A percentile compares a stretch with the other conserved stretches of the same genome.
These are phyloP conservation scores for Aspergillus incahuasiensis DNA, from an alignment of 495 filamentous ascomycete species.

Conservation along the genomic window DNA sequence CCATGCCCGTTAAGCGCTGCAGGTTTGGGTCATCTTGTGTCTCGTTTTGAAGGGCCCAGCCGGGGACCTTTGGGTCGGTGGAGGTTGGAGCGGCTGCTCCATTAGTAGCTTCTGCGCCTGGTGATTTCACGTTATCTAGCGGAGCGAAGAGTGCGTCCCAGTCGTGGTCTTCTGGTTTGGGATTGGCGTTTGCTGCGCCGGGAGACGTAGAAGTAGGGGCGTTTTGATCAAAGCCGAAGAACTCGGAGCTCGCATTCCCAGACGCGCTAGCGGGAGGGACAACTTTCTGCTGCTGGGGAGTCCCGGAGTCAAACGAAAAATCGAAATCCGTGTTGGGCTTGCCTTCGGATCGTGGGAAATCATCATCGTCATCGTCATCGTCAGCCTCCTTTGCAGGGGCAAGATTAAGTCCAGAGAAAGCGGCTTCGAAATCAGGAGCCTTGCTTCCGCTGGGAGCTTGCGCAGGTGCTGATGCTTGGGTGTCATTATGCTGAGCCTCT, in stretches of 20 bases:
- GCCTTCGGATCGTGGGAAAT: slow-evolving; percentile 29
- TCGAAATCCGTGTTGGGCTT: slow-evolving; percentile 64
- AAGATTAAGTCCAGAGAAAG: slow-evolving; percentile 74
- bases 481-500: slow-evolving; percentile 25
- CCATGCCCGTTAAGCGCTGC: slow-evolving; percentile 87
- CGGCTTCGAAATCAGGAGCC: slow-evolving; percentile 74
- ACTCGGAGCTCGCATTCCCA: slow-evolving; percentile 29
- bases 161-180: slow-evolving; percentile 54
- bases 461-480: slow-evolving; percentile 14
- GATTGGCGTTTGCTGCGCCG: slow-evolving; percentile 24
- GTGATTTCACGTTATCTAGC: slow-evolving; percentile 54
- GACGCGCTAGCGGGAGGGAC: slow-evolving; percentile 18
- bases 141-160: slow-evolving; percentile 95
- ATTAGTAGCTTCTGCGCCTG: slow-evolving; percentile 24
- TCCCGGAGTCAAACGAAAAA: slow-evolving; percentile 54
- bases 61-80: slow-evolving; percentile 41
- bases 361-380: slow-evolving; percentile 58
- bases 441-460: slow-evolving; percentile 29
- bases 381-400: slow-evolving; percentile 69
- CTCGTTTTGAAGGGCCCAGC: slow-evolving; percentile 66
- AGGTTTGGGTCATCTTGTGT: slow-evolving; percentile 88
- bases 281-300: slow-evolving; percentile 25
- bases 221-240: slow-evolving; percentile 47
- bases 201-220: slow-evolving; percentile 43
- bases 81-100: slow-evolving; percentile 13